A percentile compares a stretch with the other conserved stretches of the same genome.
Conservation (phyloP, 805 yeast species). For the Kuraishia hungarica region DNA sequence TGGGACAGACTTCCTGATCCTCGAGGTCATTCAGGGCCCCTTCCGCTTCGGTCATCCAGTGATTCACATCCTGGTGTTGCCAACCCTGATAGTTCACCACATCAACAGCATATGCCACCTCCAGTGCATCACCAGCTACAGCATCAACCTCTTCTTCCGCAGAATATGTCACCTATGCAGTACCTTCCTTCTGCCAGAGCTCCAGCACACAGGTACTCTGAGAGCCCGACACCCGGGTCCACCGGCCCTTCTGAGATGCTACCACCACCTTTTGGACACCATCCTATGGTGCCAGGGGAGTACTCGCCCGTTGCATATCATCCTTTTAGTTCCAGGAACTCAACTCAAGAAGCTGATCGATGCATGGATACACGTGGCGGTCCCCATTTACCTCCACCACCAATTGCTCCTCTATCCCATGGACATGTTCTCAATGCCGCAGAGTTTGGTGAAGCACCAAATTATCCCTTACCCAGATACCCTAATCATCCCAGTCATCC, state of each 20-base stretch:
- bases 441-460: too few relatives aligned
- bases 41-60: neutral
- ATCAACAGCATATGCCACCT: neutral
- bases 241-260: neutral
- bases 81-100: neutral
- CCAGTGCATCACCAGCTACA: too few relatives aligned
- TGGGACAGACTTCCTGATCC: neutral
- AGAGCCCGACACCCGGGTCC: neutral
- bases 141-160: neutral
- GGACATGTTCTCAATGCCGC: too few relatives aligned
- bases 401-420: too few relatives aligned
- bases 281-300: neutral
- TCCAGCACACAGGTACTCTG: neutral
- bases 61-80: neutral
- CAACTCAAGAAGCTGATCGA: neutral
- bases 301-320: neutral
- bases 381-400: neutral
- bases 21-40: neutral
- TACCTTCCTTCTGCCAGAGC: neutral
- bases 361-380: neutral
- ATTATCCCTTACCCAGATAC: too few relatives aligned
- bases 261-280: neutral
- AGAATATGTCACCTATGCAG: neutral
- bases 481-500: neutral
- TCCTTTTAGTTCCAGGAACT: neutral